Evolutionary conservation across 352 stramenopile species (phyloP).

Genomic region (Globisporangium irregulare): DNA sequence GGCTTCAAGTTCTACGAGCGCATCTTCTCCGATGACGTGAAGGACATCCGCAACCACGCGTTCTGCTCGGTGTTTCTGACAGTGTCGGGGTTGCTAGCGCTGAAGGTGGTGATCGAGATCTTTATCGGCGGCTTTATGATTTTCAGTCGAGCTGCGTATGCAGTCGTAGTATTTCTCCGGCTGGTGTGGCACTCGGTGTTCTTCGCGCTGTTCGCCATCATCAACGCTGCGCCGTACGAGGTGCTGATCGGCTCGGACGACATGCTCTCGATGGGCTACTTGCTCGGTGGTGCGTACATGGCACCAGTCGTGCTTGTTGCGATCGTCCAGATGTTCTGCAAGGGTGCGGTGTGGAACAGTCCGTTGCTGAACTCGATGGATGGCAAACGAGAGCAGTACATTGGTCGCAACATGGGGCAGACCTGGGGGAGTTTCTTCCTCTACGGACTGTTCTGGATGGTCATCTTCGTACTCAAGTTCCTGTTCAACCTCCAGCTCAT

Average conservation of each 20-base stretch:
- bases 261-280: conserved; percentile 58
- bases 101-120: conserved; percentile 80
- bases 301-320: conserved; percentile 53
- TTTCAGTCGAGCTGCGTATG: conserved; percentile 59
- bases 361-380: conserved; percentile 63
- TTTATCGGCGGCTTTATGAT: conserved; percentile 80
- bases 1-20: conserved; percentile 73
- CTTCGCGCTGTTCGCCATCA: conserved; percentile 65
- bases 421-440: conserved; percentile 57
- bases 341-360: conserved; percentile 50
- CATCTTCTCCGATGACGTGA: conserved; percentile 64
- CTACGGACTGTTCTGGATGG: conserved; percentile 74
- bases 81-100: conserved; percentile 48
- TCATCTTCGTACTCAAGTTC: conserved; percentile 94
- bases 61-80: conserved; percentile 77
- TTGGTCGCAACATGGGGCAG: conserved; percentile 78
- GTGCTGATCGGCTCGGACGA: conserved; percentile 49
- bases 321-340: conserved; percentile 68
- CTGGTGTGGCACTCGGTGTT: conserved; percentile 84
- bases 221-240: conserved; percentile 73
- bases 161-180: conserved; percentile 56
- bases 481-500: conserved; percentile 97
- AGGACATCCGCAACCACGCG: conserved; percentile 68
- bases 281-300: conserved; percentile 57
- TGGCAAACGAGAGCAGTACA: conserved; percentile 72